Evolutionary conservation across 495 filamentous ascomycete species (phyloP).

Genomic region (Articulospora tetracladia): DNA sequence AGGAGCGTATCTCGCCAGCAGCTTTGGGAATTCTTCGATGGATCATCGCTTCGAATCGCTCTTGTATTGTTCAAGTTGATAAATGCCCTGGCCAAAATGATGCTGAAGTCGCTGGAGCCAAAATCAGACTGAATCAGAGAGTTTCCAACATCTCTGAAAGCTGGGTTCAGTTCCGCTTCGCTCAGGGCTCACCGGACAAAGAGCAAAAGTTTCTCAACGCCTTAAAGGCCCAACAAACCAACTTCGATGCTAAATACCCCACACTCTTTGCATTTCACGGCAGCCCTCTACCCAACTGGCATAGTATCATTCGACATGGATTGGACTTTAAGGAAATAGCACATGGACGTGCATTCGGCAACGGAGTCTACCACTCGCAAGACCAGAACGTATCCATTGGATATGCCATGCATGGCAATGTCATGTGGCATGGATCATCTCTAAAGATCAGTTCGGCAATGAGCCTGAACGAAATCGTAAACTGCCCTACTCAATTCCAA

Average conservation of each 20-base stretch:
- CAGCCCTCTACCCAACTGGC: constrained; percentile 76
- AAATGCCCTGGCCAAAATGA: constrained; percentile 32
- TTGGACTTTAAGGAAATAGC: constrained; percentile 61
- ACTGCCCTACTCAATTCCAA: constrained; percentile 60
- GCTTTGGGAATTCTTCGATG: constrained; percentile 71
- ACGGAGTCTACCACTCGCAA: constrained; percentile 79
- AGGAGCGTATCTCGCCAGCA: constrained; percentile 57
- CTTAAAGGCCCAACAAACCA: constrained; percentile 44
- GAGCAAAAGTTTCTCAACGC: constrained; percentile 74
- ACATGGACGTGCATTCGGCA: constrained; percentile 68
- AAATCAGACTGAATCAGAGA: constrained; percentile 34
- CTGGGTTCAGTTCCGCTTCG: constrained; percentile 81
- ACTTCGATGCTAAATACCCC: constrained; percentile 45
- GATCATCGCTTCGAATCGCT: constrained; percentile 89
- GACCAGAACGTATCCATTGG: constrained; percentile 50
- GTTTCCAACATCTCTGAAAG: constrained; percentile 57
- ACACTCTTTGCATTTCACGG: constrained; percentile 87
- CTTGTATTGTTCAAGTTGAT: constrained; percentile 74
- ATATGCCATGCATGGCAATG: constrained; percentile 39
- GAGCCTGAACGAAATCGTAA: constrained; percentile 88
- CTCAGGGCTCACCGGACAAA: constrained; percentile 87
- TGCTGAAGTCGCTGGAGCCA: constrained; percentile 6
- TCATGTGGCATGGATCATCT: constrained; percentile 60
- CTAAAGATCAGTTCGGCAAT: constrained; percentile 57
- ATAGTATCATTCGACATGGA: constrained; percentile 81